Evolutionary conservation across 2,329 filamentous ascomycete genomes (phyloP), one percentile per base, ranked within the genome.

Genomic region (Epichloe amarillans): DNA sequence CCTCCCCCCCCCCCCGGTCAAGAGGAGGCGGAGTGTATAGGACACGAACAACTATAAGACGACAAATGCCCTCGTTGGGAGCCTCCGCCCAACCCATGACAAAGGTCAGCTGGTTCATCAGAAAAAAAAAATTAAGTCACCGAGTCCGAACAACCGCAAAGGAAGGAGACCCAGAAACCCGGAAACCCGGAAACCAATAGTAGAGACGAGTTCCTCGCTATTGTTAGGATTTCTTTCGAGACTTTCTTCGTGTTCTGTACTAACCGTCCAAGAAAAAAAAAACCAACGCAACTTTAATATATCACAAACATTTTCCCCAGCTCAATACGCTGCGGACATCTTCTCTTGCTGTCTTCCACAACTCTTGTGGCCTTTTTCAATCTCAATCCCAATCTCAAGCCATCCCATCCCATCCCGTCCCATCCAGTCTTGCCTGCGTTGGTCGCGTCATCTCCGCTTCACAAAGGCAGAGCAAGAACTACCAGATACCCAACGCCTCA

Each of bases 271-370:
- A 36, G 35, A 39, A 23, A 7, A 23, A 23, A 23, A 6, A 23
- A 5, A 46, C 23, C 1, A 2, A 36, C 30, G 26, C 26, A 30
- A 43, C 23, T 23, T 50, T 51, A 51, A 51, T 51, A 51, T 51
- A 51, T 33, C 38, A 50, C 49, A 50, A 36, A 51, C 26, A n/a
- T 43, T 49, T 42, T 30, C 47, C 47, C 30, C 47, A 44, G 47
- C 47, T 49, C 40, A 44, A 49, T 38, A n/a, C 42, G 47, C 47
- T 49, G 47, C 17, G 40, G 40, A 39, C 47, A 39, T 38, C 26
- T 44, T 30, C 26, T 30, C 26, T 37, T 49, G 47, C 47, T 17
- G n/a, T 49, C 40, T 21, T 33, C 26, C 19, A 19, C 40, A 19
- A 17, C n/a, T 37, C 26, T 40, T 48, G 35, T 23, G 35, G 14